Percentiles rank a stretch among this genome's conserved stretches.
phyloP scores from a whole-genome alignment of 306 rosid genomes.

The Pyrus bretschneideri region DNA sequence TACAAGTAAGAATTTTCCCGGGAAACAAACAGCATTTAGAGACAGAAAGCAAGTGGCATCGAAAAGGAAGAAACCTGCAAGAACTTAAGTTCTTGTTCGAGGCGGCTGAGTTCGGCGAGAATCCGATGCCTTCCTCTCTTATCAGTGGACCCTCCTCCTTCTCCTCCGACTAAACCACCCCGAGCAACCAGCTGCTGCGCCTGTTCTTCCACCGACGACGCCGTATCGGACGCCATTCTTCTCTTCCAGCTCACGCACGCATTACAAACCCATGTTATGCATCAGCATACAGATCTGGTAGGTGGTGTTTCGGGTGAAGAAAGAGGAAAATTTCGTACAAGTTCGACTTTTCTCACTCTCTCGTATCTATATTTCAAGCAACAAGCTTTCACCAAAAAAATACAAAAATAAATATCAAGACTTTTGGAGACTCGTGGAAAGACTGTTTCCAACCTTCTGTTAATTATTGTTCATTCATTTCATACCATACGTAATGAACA shows the following conservation, averaged over 20 bases:
- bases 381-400: not conserved
- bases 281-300: constrained; percentile 19
- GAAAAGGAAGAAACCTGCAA: constrained; percentile 43
- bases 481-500: not conserved
- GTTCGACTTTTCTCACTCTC: not conserved
- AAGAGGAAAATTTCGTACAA: not conserved
- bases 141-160: constrained; percentile 23
- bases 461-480: not conserved
- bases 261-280: constrained; percentile 1
- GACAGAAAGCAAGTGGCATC: not conserved
- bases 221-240: constrained; percentile 59
- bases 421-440: not conserved
- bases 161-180: not conserved
- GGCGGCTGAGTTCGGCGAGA: constrained; percentile 68
- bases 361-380: not conserved
- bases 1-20: not conserved
- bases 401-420: not conserved
- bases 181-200: constrained; percentile 19
- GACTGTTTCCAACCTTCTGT: too few species aligned
- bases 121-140: constrained; percentile 76
- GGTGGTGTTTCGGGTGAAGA: not conserved
- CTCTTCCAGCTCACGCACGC: constrained; percentile 3
- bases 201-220: constrained; percentile 55
- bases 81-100: constrained; percentile 62
- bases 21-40: constrained; percentile 5